Base-by-base conservation (phyloP, 2,329 filamentous ascomycete genomes). In the Didymella keratinophila region DNA sequence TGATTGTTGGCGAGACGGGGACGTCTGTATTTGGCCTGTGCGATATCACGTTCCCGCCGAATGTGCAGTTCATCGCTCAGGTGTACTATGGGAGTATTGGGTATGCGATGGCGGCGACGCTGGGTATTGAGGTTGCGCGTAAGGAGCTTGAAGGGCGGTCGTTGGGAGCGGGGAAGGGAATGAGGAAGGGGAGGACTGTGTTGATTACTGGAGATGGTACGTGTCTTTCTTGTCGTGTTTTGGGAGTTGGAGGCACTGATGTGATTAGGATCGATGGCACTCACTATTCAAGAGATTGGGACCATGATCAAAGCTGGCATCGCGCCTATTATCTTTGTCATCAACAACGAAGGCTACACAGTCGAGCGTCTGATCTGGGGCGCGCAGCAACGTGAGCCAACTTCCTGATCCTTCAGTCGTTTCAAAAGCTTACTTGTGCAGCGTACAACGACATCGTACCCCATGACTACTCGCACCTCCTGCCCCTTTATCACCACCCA, bases 241-340 rank as follows among this genome's bases (percentile, higher is more conserved):
- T 34, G n/a, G 12, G 3, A 27, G 8, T 10, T 11, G 37, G 12
- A 9, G 20, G 2, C 6, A 34, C 51, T 54, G 16, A 54, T 20
- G 4, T 5, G 32, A n/a, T 5, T 21, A 56, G 52, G 54, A 3
- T 87, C 85, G 61, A 82, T 90, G 58, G 84, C 89, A 62, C 84
- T 90, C 76, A 90, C 87, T 0, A 86, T 82, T 0, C 88, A 90
- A 69, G 87, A 89, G 62, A 76, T 91, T 3, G 83, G 84, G 11
- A 88, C 86, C 2, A 89, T 89, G 65, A 85, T 90, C 64, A 73
- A 73, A 50, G 65, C 73, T 1, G 64, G 74, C 8, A 64, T 76
- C 18, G 71, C 71, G 8, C 67, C 71, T 1, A 63, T 80, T 6
- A 70, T 82, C 7, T 75, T 82, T 57, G 67, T 82, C 7, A 74